phyloP scores from a whole-genome alignment of 192 early-diverging fungal genomes.

The Backusella luteola region DNA sequence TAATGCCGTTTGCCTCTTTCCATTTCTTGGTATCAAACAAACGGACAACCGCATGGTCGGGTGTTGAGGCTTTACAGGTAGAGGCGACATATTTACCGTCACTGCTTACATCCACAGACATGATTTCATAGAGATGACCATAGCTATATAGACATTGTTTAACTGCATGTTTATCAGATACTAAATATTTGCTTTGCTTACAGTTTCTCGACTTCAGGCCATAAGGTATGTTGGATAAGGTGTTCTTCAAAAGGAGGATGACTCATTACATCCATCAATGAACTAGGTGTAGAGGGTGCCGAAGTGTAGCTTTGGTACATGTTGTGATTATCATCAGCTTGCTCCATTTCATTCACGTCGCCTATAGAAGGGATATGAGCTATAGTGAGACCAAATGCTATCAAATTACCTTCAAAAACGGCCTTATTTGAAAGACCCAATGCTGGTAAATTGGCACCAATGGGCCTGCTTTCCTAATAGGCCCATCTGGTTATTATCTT shows the following conservation, averaged over 20 bases:
- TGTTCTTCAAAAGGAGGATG: constrained; percentile 89
- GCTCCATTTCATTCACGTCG: constrained; percentile 41
- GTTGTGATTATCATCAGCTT: constrained; percentile 54
- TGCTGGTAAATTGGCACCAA: constrained; percentile 83
- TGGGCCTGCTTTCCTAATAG: constrained; percentile 50
- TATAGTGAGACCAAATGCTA: too few species aligned
- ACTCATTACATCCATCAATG: constrained; percentile 39
- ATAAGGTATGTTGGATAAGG: constrained; percentile 84
- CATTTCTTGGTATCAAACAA: constrained; percentile 69
- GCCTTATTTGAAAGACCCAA: constrained; percentile 97
- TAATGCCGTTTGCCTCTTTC: constrained; percentile 63
- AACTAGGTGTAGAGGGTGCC: constrained; percentile 46
- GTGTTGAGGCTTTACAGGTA: constrained; percentile 66
- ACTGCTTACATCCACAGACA: constrained; percentile 70
- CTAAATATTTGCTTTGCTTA: constrained; percentile 31
- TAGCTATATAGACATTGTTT: constrained; percentile 37
- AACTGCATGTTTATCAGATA: neutral
- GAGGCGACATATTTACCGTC: constrained; percentile 74
- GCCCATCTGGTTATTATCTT: neutral
- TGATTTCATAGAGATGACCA: constrained; percentile 95
- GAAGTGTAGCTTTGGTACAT: constrained; percentile 57
- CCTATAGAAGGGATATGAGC: too few species aligned
- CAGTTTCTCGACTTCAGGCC: constrained; percentile 95
- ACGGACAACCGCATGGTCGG: constrained; percentile 73
- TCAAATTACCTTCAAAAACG: constrained; percentile 49